Base-by-base conservation (phyloP, 345 rosid genomes). In the Cardamine chenopodiifolia region DNA sequence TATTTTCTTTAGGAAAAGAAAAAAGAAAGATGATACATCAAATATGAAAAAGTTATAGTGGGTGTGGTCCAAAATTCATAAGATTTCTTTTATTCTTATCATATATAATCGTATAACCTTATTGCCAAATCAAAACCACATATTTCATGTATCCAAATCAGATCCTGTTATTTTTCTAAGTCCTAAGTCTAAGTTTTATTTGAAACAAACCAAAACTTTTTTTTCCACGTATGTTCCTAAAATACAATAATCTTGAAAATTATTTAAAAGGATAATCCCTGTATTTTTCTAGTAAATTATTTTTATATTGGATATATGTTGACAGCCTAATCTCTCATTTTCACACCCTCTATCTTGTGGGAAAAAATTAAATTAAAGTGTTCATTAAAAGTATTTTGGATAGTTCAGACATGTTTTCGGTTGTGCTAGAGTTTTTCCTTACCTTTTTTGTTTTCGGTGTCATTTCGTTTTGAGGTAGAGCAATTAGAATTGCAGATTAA, bases 31-130 rank as follows among this genome's bases (percentile, higher is more conserved):
- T 39, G 73, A 60, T 67, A 60, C 68, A 75, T 60, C 73, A 59
- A 12, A 66, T 74, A 66, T 66, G 39, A 60, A 74, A 25, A 28
- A 68, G 68, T 49, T 67, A 13, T 74, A 74, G 54, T 74, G 47
- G 47, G 13, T n/a, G 69, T 60, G 74, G 69, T 75, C 69, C 69
- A 52, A 62, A 50, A 75, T 15, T 49, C 62, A 59, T 28, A 67
- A 67, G 47, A 59, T 75, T 75, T 50, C 20, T 54, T 58, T 67
- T 47, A 19, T 44, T 13, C 73, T 49, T 49, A 67, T 74, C 72
- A 25, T 65, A 65, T 64, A 17, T 73, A n/a, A 45, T 45, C 60
- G 25, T 66, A 12, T 28, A 74, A 32, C 32, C 44, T 66, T 40
- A 37, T 66, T 59, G 72, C 78, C 42, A 35, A 48, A 58, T 48